Percentiles rank a stretch among this genome's conserved stretches.
Conservation (phyloP, 768 basidiomycete species). For the Xanthoconium purpureum region DNA sequence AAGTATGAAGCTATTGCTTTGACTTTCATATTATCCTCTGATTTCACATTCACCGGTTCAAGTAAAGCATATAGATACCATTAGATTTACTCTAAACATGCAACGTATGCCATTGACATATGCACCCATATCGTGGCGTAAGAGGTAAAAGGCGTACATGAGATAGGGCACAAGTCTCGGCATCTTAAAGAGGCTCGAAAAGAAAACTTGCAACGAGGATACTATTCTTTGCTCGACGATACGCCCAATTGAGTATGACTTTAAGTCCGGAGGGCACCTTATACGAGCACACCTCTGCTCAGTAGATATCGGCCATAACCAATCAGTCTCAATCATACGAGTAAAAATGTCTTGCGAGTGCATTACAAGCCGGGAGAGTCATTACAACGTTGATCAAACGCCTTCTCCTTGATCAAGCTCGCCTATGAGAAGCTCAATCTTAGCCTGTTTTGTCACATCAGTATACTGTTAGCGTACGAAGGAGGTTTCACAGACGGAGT, state of each 20-base stretch:
- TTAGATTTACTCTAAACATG: background rate
- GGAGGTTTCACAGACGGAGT: constrained; percentile 47
- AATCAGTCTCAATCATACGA: background rate
- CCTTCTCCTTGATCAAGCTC: constrained; percentile 66
- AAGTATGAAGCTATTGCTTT: constrained; percentile 45
- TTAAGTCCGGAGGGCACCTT: constrained; percentile 73
- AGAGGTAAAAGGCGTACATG: background rate
- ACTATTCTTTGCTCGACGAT: constrained; percentile 69
- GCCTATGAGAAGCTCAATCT: constrained; percentile 57
- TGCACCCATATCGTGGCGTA: background rate
- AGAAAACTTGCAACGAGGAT: background rate
- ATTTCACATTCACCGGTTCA: background rate
- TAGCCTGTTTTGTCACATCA: constrained; percentile 40
- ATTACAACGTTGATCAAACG: constrained; percentile 30
- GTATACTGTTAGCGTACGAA: background rate
- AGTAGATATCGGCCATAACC: background rate
- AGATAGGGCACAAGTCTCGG: background rate
- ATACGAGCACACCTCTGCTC: constrained; percentile 50
- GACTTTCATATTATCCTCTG: constrained; percentile 4
- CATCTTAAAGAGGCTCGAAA: background rate
- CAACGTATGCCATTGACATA: constrained; percentile 12
- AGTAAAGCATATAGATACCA: background rate
- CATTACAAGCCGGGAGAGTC: background rate
- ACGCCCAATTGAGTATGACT: constrained; percentile 63
- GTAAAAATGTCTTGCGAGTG: background rate